Conservation (phyloP, 768 basidiomycete species). For the Rubroboletus satanas region DNA sequence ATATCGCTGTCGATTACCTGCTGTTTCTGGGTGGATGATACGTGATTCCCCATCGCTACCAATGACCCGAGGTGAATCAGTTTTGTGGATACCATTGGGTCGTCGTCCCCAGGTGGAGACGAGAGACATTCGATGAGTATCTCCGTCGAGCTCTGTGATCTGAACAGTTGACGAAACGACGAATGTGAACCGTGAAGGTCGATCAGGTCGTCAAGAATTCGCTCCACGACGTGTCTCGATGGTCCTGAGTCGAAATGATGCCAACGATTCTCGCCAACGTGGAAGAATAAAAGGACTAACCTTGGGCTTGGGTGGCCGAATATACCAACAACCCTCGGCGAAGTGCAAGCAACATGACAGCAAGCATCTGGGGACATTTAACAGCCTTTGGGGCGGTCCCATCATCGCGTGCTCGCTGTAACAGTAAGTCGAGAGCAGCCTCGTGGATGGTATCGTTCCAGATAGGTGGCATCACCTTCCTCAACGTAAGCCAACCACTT, state of each 20-base stretch:
- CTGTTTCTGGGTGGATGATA: constrained; percentile 63
- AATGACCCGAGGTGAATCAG: constrained; percentile 66
- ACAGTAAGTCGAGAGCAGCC: constrained; percentile 64
- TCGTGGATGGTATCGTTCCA: constrained; percentile 71
- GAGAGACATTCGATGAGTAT: constrained; percentile 64
- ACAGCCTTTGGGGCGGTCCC: constrained; percentile 31
- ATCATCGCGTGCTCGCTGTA: constrained; percentile 40
- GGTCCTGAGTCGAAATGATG: constrained; percentile 17
- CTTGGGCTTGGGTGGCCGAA: constrained; percentile 18
- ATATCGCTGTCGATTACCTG: constrained; percentile 47
- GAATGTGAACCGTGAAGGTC: constrained; percentile 59
- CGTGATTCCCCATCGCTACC: constrained; percentile 59
- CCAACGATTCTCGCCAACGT: neutral
- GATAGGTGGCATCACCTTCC: constrained; percentile 56
- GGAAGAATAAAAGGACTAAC: neutral
- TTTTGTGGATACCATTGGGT: constrained; percentile 51
- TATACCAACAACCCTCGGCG: constrained; percentile 48
- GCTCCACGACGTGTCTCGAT: constrained; percentile 16
- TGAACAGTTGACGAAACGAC: constrained; percentile 70
- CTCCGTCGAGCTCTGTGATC: constrained; percentile 65
- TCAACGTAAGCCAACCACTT: constrained; percentile 78
- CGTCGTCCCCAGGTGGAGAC: constrained; percentile 31
- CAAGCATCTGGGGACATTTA: constrained; percentile 64
- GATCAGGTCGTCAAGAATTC: constrained; percentile 63
- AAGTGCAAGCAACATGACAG: constrained; percentile 67